Evolutionary conservation across 176 grass and related monocot species (phyloP).

Genomic region (Oryza meridionalis): DNA sequence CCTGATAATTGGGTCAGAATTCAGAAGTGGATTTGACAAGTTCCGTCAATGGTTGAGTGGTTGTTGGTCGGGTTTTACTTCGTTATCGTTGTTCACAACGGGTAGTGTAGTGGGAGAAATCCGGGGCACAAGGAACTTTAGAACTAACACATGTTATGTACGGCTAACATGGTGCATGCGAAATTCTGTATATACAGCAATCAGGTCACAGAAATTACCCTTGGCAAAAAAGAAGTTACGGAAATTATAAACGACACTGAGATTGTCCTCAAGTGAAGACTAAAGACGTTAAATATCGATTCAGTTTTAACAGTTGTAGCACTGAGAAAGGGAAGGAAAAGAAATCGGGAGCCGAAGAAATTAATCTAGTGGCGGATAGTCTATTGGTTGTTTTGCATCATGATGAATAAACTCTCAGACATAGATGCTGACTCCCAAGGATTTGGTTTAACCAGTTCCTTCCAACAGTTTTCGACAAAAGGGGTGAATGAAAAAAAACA

Average conservation of each 20-base stretch:
- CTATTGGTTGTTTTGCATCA: slow-evolving; percentile 23
- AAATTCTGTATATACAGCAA: neutral
- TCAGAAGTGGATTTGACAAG: neutral
- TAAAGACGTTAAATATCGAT: slow-evolving; percentile 21
- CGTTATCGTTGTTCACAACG: neutral
- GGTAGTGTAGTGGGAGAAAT: neutral
- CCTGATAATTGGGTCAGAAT: neutral
- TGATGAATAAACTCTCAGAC: neutral
- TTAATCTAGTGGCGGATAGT: slow-evolving; percentile 29
- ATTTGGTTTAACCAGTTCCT: slow-evolving; percentile 46
- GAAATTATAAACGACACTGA: neutral
- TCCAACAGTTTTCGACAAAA: slow-evolving; percentile 31
- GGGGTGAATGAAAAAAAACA: slow-evolving; percentile 43
- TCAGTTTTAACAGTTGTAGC: slow-evolving; percentile 11
- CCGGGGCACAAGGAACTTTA: neutral
- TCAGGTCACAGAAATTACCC: neutral
- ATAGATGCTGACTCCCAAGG: slow-evolving; percentile 21
- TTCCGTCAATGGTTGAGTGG: neutral
- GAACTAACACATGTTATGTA: neutral
- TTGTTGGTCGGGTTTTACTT: neutral
- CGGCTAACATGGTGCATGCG: too few species aligned
- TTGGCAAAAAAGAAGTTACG: neutral
- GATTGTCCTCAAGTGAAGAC: neutral
- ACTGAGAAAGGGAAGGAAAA: neutral
- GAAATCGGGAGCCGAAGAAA: slow-evolving; percentile 8